Evolutionary conservation across 768 basidiomycete genomes (phyloP), one percentile per base, ranked within the genome.

Genomic region (Kwoniella mangroviensis): DNA sequence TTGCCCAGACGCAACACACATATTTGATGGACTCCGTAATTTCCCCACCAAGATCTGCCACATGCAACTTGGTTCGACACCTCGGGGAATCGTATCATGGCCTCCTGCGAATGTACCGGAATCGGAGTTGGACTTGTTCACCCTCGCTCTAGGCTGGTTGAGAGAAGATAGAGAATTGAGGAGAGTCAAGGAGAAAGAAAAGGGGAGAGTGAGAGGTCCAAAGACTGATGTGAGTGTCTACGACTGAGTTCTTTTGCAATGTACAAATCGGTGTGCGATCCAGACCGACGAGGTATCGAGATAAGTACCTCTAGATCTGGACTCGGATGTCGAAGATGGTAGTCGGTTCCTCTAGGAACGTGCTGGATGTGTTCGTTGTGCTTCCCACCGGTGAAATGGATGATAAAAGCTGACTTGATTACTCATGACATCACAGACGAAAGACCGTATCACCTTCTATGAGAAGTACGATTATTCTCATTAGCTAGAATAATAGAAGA

Each of bases 41-140:
- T 98, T 96, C 85, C 96, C 97, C 3, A 98, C 95, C 0, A 93
- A 96, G 78, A 86, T 98, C 69, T 89, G 89, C 4, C 97, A 98
- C 80, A 91, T 99, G 89, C 89, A 91, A 26, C 86, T 94, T 57
- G 97, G 97, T 4, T 85, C 89, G 13, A 89, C 87, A 1, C 84
- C 84, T 4, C 85, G 85, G 19, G 90, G 92, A 3, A 63, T 81
- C 7, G 87, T 88, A 15, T 78, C 88, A 7, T 98, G 94, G 93
- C 89, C 90, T 2, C 82, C 87, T n/a, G 71, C 82, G 9, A 52
- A 42, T 51, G 59, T 40, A 69, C 60, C 69, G 22, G 63, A 15
- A 49, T 58, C 4, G 6, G 59, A 63, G 17, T 22, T 60, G 26
- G 77, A 83, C 34, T 83, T 99, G 43, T 91, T 97, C 80, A 82